A percentile compares a stretch with the other conserved stretches of the same genome.
Evolutionary conservation across 2,329 filamentous ascomycete genomes (phyloP).

Genomic region (Ceratocystis lukuohia): DNA sequence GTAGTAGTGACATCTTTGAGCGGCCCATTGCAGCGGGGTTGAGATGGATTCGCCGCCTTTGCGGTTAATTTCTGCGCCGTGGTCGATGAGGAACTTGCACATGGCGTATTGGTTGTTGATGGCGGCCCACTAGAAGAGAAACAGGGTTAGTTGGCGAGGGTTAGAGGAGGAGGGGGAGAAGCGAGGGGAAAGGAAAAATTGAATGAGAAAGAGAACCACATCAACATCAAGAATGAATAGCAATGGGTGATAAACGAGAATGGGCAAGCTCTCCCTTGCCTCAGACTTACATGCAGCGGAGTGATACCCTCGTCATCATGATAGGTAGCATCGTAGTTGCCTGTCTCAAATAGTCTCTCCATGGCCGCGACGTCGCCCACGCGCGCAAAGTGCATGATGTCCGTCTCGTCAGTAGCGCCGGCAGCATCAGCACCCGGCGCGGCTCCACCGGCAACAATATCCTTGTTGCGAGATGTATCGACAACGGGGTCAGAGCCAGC

Average conservation of each 20-base stretch:
- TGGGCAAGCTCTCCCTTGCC: too few species aligned
- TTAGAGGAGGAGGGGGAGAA: neutral
- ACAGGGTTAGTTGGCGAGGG: slow-evolving; percentile 18
- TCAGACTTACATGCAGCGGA: slow-evolving; percentile 65
- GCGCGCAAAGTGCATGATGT: slow-evolving; percentile 91
- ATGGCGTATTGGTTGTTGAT: slow-evolving; percentile 98
- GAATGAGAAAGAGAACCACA: neutral
- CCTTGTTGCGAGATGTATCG: slow-evolving; percentile 5
- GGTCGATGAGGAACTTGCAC: slow-evolving; percentile 82
- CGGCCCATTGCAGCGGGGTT: slow-evolving; percentile 92
- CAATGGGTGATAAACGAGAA: too few species aligned
- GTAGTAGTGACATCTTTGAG: slow-evolving; percentile 92
- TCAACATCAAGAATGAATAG: too few species aligned
- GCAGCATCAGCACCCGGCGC: neutral
- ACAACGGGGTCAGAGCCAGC: slow-evolving; percentile 22
- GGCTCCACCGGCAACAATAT: slow-evolving; percentile 15
- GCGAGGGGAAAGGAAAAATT: neutral
- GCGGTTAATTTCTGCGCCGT: slow-evolving; percentile 79
- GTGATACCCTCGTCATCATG: slow-evolving; percentile 88
- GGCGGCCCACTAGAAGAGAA: slow-evolving; percentile 66
- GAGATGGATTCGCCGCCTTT: slow-evolving; percentile 93
- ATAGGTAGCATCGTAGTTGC: slow-evolving; percentile 70
- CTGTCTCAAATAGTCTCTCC: slow-evolving; percentile 76
- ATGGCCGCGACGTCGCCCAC: slow-evolving; percentile 76
- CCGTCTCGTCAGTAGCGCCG: slow-evolving; percentile 40